Base-by-base conservation (phyloP, 139 green algal species). In the Eudorina sp. region DNA sequence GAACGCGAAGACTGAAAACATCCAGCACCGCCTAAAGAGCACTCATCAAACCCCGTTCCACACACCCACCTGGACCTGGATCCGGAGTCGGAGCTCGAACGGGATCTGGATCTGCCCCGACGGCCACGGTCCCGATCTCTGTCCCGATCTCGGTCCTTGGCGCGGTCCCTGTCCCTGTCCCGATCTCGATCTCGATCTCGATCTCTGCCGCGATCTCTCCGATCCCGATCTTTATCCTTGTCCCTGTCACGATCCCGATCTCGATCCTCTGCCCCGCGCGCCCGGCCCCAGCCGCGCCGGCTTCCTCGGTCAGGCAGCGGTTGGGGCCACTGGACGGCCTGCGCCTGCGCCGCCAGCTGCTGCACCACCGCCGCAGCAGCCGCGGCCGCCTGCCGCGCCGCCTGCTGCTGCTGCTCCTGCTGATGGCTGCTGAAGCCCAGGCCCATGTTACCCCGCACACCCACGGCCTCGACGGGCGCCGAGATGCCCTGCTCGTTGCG, bases 401-500 rank as follows among this genome's bases (percentile, higher is more conserved):
- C 43, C 68, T 76, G 68, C 73, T 29, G 25, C 38, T 73, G 73
- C 45, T 81, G 73, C 46, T 64, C 45, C 73, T 81, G 73, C 73
- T 81, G 73, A 8, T 74, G 62, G 45, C 38, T 34, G n/a, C 86
- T 53, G 60, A 94, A 96, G 0, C 93, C 93, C 76, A 96, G 78
- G 16, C 93, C 93, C 11, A 77, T 38, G 40, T 89, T 84, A 45
- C 77, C 80, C 23, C 73, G 66, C 1, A 78, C 81, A 0, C 88
- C 73, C 4, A 85, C 72, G 1, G 90, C 51, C 27, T 95, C 90
- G 16, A 95, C 86, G 2, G 93, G 92, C 8, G 90, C 91, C 19
- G 86, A 40, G n/a, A 94, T 95, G 38, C 93, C 93, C 90, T 95
- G 90, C 31, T 90, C 90, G 3, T 94, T 89, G 14, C 84, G 58